phyloP scores from a whole-genome alignment of 2,329 filamentous ascomycete genomes.

The Colletotrichum kahawae region DNA sequence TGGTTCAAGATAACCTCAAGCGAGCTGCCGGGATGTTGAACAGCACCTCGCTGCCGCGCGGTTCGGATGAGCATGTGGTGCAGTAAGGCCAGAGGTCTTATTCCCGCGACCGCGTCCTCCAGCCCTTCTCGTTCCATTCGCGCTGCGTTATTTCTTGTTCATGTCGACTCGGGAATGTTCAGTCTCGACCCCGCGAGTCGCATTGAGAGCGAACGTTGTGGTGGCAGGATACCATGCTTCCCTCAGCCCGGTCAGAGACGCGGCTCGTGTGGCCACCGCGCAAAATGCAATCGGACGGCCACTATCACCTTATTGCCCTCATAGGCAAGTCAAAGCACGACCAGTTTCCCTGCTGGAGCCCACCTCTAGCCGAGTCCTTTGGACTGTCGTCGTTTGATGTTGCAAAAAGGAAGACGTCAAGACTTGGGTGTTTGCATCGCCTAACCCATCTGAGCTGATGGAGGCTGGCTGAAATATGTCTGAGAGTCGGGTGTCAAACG shows the following conservation, averaged over 20 bases:
- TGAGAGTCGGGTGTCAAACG: conserved; percentile 1
- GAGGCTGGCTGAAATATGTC: neutral
- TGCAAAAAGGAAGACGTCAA: neutral
- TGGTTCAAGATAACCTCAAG: neutral
- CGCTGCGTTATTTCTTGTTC: neutral
- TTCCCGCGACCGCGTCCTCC: neutral
- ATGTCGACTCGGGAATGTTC: neutral
- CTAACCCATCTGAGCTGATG: neutral
- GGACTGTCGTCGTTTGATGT: neutral
- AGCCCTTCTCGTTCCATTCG: neutral
- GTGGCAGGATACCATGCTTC: neutral
- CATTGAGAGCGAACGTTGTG: neutral
- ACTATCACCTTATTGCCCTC: neutral
- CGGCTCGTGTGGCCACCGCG: neutral
- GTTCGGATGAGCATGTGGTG: neutral
- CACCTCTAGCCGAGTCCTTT: neutral
- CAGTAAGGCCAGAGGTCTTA: neutral
- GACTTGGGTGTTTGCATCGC: neutral
- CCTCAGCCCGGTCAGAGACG: neutral
- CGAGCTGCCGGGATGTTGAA: neutral
- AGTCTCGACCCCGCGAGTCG: neutral
- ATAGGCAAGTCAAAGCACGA: neutral
- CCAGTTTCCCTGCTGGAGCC: neutral
- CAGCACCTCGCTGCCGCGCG: neutral
- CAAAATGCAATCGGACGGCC: neutral